These are phyloP conservation scores for Acanthamoeba polyphaga DNA, from an alignment of 208 protist species.

Conservation along the genomic window DNA sequence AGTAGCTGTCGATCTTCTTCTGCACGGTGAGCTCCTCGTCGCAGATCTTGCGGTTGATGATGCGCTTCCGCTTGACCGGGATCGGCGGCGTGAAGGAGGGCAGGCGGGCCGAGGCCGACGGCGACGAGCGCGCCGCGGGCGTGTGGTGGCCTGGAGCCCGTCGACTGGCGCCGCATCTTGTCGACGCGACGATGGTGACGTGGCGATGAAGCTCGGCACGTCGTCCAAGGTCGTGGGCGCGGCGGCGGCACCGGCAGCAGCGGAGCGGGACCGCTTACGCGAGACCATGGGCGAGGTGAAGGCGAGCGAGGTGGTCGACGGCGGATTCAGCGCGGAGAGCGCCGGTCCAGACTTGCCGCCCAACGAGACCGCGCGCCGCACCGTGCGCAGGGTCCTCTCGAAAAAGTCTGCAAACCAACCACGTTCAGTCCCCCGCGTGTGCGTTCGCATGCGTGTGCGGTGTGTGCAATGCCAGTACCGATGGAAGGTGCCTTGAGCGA, in stretches of 20 bases:
- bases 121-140: neutral
- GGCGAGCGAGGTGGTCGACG: neutral
- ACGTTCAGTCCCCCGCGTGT: neutral
- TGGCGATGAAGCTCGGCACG: neutral
- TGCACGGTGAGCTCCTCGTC: slow-evolving; percentile 53
- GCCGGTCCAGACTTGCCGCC: neutral
- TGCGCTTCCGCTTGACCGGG: slow-evolving; percentile 29
- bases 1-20: slow-evolving; percentile 33
- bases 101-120: neutral
- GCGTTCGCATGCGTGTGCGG: no score
- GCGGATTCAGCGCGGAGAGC: neutral
- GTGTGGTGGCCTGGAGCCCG: neutral
- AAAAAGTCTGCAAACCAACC: slow-evolving; percentile 9
- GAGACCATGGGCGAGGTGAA: slow-evolving; percentile 1
- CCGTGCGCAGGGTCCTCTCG: neutral
- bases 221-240: no score
- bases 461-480: neutral
- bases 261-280: neutral
- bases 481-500: neutral
- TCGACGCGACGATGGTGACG: neutral
- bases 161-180: slow-evolving; percentile 20
- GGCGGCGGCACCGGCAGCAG: neutral
- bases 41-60: slow-evolving; percentile 63
- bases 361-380: slow-evolving; percentile 12
- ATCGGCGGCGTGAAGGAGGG: slow-evolving; percentile 43